A percentile compares a stretch with the other conserved stretches of the same genome.
These are phyloP conservation scores for Clonostachys solani DNA, from an alignment of 2,329 filamentous ascomycete genomes.

Conservation along the genomic window DNA sequence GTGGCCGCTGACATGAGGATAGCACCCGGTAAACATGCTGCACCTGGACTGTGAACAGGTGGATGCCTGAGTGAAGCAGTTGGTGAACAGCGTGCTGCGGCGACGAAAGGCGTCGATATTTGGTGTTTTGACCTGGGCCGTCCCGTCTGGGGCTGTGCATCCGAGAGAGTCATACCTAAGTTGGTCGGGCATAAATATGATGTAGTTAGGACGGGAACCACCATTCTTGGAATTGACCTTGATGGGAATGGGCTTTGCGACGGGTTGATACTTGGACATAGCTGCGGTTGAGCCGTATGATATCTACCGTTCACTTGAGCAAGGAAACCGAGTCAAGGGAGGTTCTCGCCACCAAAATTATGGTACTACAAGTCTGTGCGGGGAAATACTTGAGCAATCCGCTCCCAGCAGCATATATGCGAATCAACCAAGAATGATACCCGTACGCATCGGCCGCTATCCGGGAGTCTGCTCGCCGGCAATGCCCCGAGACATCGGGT, in stretches of 20 bases:
- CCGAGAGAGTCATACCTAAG: slow-evolving; percentile 37
- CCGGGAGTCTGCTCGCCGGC: no score
- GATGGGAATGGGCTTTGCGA: not conserved
- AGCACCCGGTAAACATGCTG: slow-evolving; percentile 40
- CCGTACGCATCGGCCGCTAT: no score
- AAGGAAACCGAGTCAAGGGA: no score
- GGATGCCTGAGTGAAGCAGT: slow-evolving; percentile 38
- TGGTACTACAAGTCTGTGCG: no score
- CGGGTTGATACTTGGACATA: not conserved
- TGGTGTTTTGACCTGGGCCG: slow-evolving; percentile 23
- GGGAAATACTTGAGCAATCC: no score
- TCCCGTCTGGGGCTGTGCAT: slow-evolving; percentile 15
- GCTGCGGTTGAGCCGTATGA: not conserved
- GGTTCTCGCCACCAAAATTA: no score
- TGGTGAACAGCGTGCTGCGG: slow-evolving; percentile 33
- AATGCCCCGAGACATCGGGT: no score
- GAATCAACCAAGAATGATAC: no score
- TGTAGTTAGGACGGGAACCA: slow-evolving; percentile 23
- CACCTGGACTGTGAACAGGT: slow-evolving; percentile 41
- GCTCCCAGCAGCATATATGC: no score
- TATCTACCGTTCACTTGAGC: no score
- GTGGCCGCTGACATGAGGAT: slow-evolving; percentile 39
- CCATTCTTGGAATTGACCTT: slow-evolving; percentile 16
- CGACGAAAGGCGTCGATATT: slow-evolving; percentile 36
- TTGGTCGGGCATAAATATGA: slow-evolving; percentile 44